These are phyloP conservation scores for Thymus quinquecostatus DNA, from an alignment of 257 asterid genomes.

Conservation along the genomic window DNA sequence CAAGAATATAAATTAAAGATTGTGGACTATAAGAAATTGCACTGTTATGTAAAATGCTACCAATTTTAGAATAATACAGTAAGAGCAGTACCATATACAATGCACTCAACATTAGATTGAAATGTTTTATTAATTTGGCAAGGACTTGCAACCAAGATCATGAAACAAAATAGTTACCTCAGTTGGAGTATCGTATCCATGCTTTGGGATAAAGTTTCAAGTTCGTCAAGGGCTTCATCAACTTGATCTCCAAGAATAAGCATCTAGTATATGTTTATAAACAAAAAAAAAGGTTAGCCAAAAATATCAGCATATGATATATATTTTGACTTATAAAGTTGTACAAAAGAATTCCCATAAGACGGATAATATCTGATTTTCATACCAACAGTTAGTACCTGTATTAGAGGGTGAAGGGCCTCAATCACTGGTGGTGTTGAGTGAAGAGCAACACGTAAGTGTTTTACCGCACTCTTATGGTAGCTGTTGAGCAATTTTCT, in stretches of 20 bases:
- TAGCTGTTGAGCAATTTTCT: slow-evolving; percentile 49
- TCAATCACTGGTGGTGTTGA: slow-evolving; percentile 60
- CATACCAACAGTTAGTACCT: slow-evolving; percentile 46
- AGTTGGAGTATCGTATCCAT: slow-evolving; percentile 53
- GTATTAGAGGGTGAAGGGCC: slow-evolving; percentile 89
- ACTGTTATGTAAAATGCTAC: neutral
- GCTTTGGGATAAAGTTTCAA: slow-evolving; percentile 47
- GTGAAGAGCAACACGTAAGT: slow-evolving; percentile 64
- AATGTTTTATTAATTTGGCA: neutral
- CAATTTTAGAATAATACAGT: neutral
- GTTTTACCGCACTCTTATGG: slow-evolving; percentile 61
- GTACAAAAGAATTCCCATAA: neutral
- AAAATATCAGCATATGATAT: slow-evolving; percentile 1
- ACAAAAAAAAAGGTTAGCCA: slow-evolving; percentile 1
- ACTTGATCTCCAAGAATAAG: slow-evolving; percentile 91
- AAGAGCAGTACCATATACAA: neutral
- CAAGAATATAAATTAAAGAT: neutral
- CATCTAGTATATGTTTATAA: slow-evolving; percentile 43
- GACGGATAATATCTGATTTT: neutral
- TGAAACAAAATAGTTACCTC: slow-evolving; percentile 52
- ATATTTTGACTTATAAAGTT: neutral
- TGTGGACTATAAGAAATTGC: neutral
- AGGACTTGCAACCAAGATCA: slow-evolving; percentile 17
- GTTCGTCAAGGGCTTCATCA: slow-evolving; percentile 71
- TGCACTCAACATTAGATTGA: slow-evolving; percentile 2